Evolutionary conservation across 2,329 filamentous ascomycete species (phyloP), one percentile per base, ranked within the genome.

Genomic region (Pseudogymnoascus sp.): DNA sequence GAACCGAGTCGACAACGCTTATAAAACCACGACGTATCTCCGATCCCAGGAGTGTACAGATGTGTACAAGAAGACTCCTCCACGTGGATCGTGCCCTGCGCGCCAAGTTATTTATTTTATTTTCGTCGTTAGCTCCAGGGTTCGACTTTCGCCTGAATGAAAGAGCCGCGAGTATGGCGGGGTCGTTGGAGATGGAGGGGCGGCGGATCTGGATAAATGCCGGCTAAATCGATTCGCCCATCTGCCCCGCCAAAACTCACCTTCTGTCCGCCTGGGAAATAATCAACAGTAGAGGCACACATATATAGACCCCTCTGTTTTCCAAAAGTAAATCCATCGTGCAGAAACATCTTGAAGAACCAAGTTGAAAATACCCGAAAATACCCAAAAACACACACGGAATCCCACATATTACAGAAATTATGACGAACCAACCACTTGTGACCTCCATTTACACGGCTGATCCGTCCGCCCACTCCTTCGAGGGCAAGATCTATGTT

Each of bases 381-480:
- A 31, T 19, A 19, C 19, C 19, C 19, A 19, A 19, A 19, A 56
- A 6, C 26, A 33, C 29, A 19, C 29, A 19, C 29, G 6, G 10
- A 33, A 33, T 31, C 26, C 26, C 10, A 19, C n/a, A 56, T 19
- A 33, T 3, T 13, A 33, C 2, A 33, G 26, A 56, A 61, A 56
- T 53, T 24, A 62, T 62, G 61, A 16, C 40, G 40, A 14, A 44
- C 62, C n/a, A 63, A 44, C 87, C 88, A 53, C 81, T 92, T 66
- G 87, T 92, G 70, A 86, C 81, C n/a, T 82, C 89, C 75, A 78
- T 91, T 71, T 93, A 88, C 80, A 92, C 88, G 11, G 89, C 89
- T 19, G 89, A 93, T 75, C 89, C 89, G 14, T 91, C 88, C 6
- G 89, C 89, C 11, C 89, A 92, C 75, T 88, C 90, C 72, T 93